Percentiles rank a stretch among this genome's conserved stretches.
Conservation (phyloP, 768 basidiomycete genomes). For the Dacryopinax spathularia region DNA sequence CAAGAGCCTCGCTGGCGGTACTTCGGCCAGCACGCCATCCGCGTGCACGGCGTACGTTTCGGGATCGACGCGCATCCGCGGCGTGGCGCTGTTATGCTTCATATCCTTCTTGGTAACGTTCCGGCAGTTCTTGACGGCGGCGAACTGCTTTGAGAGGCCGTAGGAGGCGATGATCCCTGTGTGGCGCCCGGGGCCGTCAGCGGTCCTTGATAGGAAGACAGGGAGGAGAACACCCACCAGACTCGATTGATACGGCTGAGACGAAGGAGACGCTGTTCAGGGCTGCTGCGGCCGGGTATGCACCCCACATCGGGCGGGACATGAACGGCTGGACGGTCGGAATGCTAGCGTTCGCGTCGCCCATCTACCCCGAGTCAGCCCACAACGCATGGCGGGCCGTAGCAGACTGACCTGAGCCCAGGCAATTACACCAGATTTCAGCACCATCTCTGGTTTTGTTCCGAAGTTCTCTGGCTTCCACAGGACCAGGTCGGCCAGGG, state of each 20-base stretch:
- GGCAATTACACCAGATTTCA: conserved; percentile 88
- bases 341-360: conserved; percentile 92
- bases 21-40: conserved; percentile 61
- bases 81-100: conserved; percentile 80
- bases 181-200: not conserved
- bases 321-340: conserved; percentile 86
- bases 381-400: not conserved
- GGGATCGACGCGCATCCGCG: conserved; percentile 78
- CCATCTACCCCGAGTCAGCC: conserved; percentile 45
- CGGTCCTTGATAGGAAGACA: not conserved
- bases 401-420: conserved; percentile 60
- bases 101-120: conserved; percentile 70
- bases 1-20: conserved; percentile 54
- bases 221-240: conserved; percentile 21
- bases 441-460: conserved; percentile 78
- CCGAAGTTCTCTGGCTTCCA: conserved; percentile 96
- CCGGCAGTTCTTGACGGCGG: conserved; percentile 65
- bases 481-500: conserved; percentile 83
- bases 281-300: conserved; percentile 60
- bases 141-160: conserved; percentile 51
- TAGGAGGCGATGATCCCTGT: conserved; percentile 49
- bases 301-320: conserved; percentile 88
- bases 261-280: conserved; percentile 80
- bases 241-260: conserved; percentile 50
- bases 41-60: conserved; percentile 81